phyloP scores from a whole-genome alignment of 768 basidiomycete genomes.

The Leccinellum rugosiceps region DNA sequence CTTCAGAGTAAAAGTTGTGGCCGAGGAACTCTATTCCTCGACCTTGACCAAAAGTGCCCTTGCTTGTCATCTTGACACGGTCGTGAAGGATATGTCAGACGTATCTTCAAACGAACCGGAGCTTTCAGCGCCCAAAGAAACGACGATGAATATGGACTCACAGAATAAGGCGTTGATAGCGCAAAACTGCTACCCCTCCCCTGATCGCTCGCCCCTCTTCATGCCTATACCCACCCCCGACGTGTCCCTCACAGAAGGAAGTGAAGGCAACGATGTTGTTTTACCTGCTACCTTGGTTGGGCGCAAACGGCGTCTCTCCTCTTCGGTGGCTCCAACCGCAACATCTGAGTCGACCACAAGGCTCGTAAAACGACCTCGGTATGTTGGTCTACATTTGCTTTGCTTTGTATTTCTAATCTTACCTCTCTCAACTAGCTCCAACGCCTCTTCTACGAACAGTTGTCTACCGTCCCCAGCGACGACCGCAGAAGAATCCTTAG shows the following conservation, averaged over 20 bases:
- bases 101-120: not conserved
- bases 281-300: not conserved
- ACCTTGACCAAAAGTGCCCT: conserved; percentile 26
- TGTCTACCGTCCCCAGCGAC: not conserved
- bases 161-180: not conserved
- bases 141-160: not conserved
- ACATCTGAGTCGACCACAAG: not conserved
- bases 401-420: too few species aligned
- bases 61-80: conserved; percentile 26
- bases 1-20: conserved; percentile 24
- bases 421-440: not conserved
- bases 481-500: not conserved
- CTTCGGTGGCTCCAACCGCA: not conserved
- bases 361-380: not conserved
- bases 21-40: conserved; percentile 29
- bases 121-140: not conserved
- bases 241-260: not conserved
- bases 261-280: not conserved
- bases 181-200: not conserved
- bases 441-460: not conserved
- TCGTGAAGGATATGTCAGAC: conserved; percentile 19
- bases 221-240: not conserved
- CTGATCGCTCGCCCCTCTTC: not conserved
- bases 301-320: not conserved
- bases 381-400: too few species aligned